Evolutionary conservation across 495 filamentous ascomycete species (phyloP).

Genomic region (Aspergillus heteromorphus): DNA sequence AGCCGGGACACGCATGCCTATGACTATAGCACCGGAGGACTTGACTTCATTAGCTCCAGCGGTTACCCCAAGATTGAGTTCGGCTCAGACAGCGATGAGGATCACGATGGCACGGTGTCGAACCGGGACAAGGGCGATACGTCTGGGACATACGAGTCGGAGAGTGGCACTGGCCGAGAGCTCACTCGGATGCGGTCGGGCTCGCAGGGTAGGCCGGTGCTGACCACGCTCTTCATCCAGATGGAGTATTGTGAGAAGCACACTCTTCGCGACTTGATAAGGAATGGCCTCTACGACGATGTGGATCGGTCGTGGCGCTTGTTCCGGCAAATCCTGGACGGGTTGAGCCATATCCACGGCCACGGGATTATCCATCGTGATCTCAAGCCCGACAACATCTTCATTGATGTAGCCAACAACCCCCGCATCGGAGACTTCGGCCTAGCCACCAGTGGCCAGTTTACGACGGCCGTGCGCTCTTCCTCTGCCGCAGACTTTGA

Average conservation of each 20-base stretch:
- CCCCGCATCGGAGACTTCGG: constrained; percentile 97
- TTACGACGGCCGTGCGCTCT: constrained; percentile 47
- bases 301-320: constrained; percentile 79
- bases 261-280: constrained; percentile 87
- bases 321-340: constrained; percentile 88
- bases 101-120: constrained; percentile 38
- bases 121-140: constrained; percentile 19
- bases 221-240: constrained; percentile 70
- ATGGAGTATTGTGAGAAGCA: constrained; percentile 98
- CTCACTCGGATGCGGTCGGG: constrained; percentile 32
- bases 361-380: constrained; percentile 94
- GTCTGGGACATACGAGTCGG: constrained; percentile 22
- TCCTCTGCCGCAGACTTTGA: constrained; percentile 42
- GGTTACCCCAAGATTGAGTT: constrained; percentile 78
- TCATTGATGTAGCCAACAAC: constrained; percentile 84
- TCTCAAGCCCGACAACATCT: constrained; percentile 97
- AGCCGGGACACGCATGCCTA: constrained; percentile 54
- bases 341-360: constrained; percentile 82
- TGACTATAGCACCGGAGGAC: constrained; percentile 66
- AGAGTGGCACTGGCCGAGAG: constrained; percentile 22
- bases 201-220: constrained; percentile 37
- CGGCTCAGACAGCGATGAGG: constrained; percentile 63
- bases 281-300: constrained; percentile 65
- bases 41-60: constrained; percentile 91
- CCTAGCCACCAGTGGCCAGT: constrained; percentile 82